These are phyloP conservation scores for Wallemia mellicola DNA, from an alignment of 1,284 basidiomycete genomes.

Conservation along the genomic window DNA sequence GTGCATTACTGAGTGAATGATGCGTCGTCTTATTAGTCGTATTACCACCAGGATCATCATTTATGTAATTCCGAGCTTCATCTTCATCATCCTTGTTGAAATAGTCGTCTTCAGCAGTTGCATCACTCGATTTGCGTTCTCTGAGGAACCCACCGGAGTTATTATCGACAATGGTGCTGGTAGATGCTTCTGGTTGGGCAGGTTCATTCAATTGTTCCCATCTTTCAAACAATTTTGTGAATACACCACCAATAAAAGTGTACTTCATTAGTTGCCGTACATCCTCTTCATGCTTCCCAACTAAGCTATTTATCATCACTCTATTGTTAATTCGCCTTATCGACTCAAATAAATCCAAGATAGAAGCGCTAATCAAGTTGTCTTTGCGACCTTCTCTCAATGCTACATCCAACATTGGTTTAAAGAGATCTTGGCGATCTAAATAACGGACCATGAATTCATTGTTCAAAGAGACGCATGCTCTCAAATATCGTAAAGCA, in stretches of 20 bases:
- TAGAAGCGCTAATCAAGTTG: conserved; percentile 75
- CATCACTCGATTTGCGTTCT: conserved; percentile 20
- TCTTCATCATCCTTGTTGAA: conserved; percentile 58
- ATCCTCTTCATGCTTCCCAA: conserved; percentile 38
- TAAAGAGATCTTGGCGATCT: conserved; percentile 53
- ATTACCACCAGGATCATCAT: conserved; percentile 12
- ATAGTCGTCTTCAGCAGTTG: conserved; percentile 53
- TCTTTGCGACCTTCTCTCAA: conserved; percentile 52
- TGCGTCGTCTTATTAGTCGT: conserved; percentile 16
- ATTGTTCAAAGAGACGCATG: conserved; percentile 56
- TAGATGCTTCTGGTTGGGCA: conserved; percentile 19
- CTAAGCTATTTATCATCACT: conserved; percentile 50
- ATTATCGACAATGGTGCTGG: conserved; percentile 4
- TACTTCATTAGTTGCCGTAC: conserved; percentile 34
- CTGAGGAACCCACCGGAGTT: conserved; percentile 21
- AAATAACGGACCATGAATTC: conserved; percentile 58
- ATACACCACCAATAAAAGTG: conserved; percentile 31
- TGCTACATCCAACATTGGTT: conserved; percentile 53
- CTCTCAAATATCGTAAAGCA: conserved; percentile 66
- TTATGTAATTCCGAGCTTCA: conserved; percentile 5
- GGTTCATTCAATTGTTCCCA: conserved; percentile 83
- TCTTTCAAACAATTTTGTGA: conserved; percentile 38
- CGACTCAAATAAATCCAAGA: conserved; percentile 77
- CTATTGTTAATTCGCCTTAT: conserved; percentile 52
- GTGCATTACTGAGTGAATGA: conserved; percentile 18